A percentile compares a stretch with the other conserved stretches of the same genome.
These are phyloP conservation scores for Chrysoporthe puriensis DNA, from an alignment of 2,329 filamentous ascomycete genomes.

Conservation along the genomic window DNA sequence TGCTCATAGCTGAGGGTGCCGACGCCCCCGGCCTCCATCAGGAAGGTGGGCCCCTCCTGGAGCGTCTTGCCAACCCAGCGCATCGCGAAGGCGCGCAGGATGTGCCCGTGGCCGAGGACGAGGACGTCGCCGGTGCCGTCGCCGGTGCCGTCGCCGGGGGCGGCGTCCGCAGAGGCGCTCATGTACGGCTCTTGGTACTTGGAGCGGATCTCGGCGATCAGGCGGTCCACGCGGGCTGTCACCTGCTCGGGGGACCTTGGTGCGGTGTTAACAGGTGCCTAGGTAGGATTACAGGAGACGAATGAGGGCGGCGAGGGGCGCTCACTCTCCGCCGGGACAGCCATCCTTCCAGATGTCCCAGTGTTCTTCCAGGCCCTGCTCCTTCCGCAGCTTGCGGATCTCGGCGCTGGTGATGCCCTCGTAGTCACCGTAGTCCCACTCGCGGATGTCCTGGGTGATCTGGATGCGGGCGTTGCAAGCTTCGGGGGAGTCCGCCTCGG, in stretches of 20 bases:
- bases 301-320: conserved; percentile 31
- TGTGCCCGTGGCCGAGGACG: conserved; percentile 88
- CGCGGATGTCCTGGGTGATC: conserved; percentile 72
- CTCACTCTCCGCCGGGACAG: conserved; percentile 81
- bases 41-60: conserved; percentile 74
- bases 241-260: conserved; percentile 71
- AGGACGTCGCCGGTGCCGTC: conserved; percentile 64
- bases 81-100: conserved; percentile 84
- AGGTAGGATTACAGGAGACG: not conserved
- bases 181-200: conserved; percentile 68
- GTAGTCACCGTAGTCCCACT: conserved; percentile 89
- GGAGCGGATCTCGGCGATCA: conserved; percentile 75
- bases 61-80: conserved; percentile 79
- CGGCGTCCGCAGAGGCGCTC: conserved; percentile 37
- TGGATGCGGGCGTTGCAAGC: conserved; percentile 64
- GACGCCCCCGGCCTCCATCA: conserved; percentile 88
- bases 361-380: conserved; percentile 57
- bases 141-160: conserved; percentile 39
- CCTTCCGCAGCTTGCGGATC: conserved; percentile 62
- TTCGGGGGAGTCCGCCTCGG: conserved; percentile 41
- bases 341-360: conserved; percentile 95
- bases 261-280: not conserved
- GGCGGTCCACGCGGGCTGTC: conserved; percentile 69
- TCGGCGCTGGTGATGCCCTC: conserved; percentile 76
- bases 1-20: conserved; percentile 83